Evolutionary conservation across 192 early-diverging fungal species (phyloP).

Genomic region (Entophlyctis luteolus): DNA sequence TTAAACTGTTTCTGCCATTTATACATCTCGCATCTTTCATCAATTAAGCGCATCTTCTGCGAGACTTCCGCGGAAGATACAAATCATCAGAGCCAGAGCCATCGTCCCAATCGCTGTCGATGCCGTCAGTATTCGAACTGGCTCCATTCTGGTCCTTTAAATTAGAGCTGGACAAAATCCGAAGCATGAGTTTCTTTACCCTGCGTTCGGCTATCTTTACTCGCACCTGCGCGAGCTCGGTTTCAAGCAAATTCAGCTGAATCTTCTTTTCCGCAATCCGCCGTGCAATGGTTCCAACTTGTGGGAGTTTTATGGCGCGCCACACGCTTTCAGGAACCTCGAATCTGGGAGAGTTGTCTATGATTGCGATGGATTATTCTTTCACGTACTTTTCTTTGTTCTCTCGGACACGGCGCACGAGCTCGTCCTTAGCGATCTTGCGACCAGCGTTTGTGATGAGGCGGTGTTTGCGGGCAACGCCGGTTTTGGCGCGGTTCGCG

Average conservation of each 20-base stretch:
- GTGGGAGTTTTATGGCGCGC: constrained; percentile 66
- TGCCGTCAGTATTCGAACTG: no score
- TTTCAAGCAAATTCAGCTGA: not conserved
- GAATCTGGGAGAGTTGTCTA: constrained; percentile 43
- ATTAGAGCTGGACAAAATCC: no score
- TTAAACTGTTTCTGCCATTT: no score
- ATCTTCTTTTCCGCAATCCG: constrained; percentile 7
- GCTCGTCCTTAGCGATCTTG: not conserved
- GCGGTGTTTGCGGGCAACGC: constrained; percentile 88
- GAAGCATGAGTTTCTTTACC: no score
- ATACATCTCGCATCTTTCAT: no score
- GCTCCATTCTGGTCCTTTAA: no score
- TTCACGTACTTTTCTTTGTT: constrained; percentile 69
- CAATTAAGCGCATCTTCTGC: no score
- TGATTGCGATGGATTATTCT: not conserved
- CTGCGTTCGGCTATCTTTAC: constrained; percentile 1
- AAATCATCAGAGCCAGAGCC: no score
- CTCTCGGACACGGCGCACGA: constrained; percentile 39
- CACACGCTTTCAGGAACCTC: constrained; percentile 69
- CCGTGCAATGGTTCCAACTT: constrained; percentile 40
- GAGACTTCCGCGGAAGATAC: no score
- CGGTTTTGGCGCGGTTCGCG: constrained; percentile 78
- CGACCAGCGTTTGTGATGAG: constrained; percentile 89
- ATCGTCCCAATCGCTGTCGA: no score
- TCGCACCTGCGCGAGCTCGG: constrained; percentile 6